phyloP scores from a whole-genome alignment of 768 basidiomycete genomes.

The Cystobasidium tubakii region DNA sequence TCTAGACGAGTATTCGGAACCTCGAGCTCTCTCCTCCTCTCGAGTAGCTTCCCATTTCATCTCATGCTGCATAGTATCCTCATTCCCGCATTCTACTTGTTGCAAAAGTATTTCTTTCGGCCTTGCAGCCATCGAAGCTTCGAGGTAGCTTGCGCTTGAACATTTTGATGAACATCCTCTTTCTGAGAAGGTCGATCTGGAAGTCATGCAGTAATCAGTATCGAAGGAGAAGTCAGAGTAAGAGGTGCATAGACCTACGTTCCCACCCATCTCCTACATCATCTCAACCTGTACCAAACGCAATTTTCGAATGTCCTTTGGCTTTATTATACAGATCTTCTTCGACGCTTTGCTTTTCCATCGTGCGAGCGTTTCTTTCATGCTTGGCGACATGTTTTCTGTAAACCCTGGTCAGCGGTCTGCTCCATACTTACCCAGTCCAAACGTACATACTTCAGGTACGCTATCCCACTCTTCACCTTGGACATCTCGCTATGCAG shows the following conservation, averaged over 20 bases:
- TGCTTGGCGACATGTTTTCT: neutral
- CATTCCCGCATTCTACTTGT: neutral
- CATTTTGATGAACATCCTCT: neutral
- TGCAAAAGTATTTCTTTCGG: neutral
- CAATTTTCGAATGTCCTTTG: neutral
- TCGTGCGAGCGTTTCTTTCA: neutral
- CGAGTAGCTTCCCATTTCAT: constrained; percentile 1
- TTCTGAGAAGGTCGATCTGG: neutral
- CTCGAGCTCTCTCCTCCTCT: neutral
- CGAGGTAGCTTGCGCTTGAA: neutral
- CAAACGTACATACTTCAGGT: neutral
- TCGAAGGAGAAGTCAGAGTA: neutral
- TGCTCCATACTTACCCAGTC: neutral
- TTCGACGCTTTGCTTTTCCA: constrained; percentile 1
- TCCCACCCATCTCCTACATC: constrained; percentile 2
- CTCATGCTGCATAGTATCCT: neutral
- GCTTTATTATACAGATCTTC: constrained; percentile 10
- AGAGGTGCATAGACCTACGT: neutral
- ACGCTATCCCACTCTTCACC: neutral
- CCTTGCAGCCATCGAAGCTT: neutral
- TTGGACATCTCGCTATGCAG: constrained; percentile 15
- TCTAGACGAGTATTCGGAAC: neutral
- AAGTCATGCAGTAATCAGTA: neutral
- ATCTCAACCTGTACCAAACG: constrained; percentile 1
- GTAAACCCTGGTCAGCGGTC: neutral